A percentile compares a stretch with the other conserved stretches of the same genome.
Evolutionary conservation across 805 yeast species (phyloP).

Genomic region (Wickerhamiella kazuoi): DNA sequence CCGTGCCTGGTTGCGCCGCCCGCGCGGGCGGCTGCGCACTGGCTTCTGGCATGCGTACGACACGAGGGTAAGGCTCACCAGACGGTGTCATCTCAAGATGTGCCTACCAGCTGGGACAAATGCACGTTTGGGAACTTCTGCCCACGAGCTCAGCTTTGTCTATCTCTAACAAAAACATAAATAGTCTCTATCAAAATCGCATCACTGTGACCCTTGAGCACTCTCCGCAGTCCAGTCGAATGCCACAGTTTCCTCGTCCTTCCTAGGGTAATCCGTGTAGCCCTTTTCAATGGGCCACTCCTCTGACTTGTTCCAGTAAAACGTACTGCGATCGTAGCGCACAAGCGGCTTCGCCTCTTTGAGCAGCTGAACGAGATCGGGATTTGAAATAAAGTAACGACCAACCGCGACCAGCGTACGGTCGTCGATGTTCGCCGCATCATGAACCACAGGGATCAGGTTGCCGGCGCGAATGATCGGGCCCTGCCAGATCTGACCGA

Average conservation of each 20-base stretch:
- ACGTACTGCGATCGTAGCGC: constrained; percentile 32
- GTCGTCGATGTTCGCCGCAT: constrained; percentile 14
- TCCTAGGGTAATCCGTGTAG: constrained; percentile 27
- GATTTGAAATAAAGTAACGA: constrained; percentile 35
- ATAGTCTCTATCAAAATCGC: no score
- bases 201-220: no score
- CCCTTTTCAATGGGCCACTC: constrained; percentile 22
- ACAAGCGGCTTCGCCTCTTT: constrained; percentile 26
- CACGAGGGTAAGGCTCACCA: neutral
- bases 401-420: constrained; percentile 26
- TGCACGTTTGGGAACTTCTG: no score
- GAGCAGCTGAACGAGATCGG: constrained; percentile 34
- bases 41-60: neutral
- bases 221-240: neutral
- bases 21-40: neutral
- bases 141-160: no score
- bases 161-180: no score
- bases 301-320: constrained; percentile 23
- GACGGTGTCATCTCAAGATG: no score
- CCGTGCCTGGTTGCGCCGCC: neutral
- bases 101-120: no score
- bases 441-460: constrained; percentile 6
- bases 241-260: neutral
- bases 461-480: constrained; percentile 13
- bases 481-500: constrained; percentile 13